Evolutionary conservation across 1,139 yeast species (phyloP).

Genomic region (Blastobotrys raffinosifermentans): DNA sequence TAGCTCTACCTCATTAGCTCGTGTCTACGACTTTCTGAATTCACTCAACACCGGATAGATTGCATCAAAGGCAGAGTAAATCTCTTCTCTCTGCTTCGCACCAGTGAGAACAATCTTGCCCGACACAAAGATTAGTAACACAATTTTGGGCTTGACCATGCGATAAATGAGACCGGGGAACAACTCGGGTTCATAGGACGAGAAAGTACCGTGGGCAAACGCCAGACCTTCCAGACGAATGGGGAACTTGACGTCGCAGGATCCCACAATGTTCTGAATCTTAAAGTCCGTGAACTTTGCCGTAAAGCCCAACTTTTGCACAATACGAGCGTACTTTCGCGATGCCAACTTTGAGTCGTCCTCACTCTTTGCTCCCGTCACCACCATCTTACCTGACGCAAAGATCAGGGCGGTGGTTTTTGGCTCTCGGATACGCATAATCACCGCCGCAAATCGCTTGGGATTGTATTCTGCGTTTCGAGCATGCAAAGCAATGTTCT

Average conservation of each 20-base stretch:
- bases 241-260: conserved; percentile 93
- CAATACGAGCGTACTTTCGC: conserved; percentile 94
- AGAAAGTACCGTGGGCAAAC: conserved; percentile 97
- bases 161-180: conserved; percentile 98
- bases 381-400: conserved; percentile 99
- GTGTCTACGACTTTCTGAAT: conserved; percentile 69
- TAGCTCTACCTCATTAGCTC: no score
- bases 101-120: conserved; percentile 98
- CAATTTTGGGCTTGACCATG: conserved; percentile 99
- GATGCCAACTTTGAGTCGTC: conserved; percentile 97
- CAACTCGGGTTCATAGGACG: conserved; percentile 95
- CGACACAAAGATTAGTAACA: conserved; percentile 87
- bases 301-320: conserved; percentile 94
- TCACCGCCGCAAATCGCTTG: conserved; percentile 97
- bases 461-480: conserved; percentile 99
- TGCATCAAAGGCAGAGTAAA: conserved; percentile 96
- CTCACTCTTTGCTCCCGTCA: conserved; percentile 98
- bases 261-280: conserved; percentile 97
- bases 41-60: conserved; percentile 97
- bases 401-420: conserved; percentile 96
- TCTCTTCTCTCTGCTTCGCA: conserved; percentile 98
- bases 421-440: conserved; percentile 98
- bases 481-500: conserved; percentile 96
- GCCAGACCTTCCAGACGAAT: conserved; percentile 97
- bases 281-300: conserved; percentile 90